These are phyloP conservation scores for Solanum arcanum DNA, from an alignment of 257 asterid species.

Conservation along the genomic window DNA sequence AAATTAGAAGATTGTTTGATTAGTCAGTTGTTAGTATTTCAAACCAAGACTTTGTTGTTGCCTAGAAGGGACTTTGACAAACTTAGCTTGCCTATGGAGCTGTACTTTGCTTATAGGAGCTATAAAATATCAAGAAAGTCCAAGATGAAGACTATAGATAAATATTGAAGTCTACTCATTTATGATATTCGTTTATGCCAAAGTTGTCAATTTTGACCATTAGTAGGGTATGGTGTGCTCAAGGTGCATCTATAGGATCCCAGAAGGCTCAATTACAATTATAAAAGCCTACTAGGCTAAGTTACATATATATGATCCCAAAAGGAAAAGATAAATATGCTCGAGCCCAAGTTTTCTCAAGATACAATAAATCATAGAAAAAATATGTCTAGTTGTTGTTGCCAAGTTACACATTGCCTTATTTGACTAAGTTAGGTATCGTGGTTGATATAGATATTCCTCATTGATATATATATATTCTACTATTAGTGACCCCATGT, in stretches of 20 bases:
- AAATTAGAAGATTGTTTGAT: not conserved
- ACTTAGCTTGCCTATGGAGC: not conserved
- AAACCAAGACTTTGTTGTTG: not conserved
- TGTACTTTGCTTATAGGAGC: not conserved
- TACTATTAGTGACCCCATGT: not conserved
- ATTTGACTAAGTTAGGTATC: not conserved
- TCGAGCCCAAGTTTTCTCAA: not conserved
- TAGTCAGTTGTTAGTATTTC: not conserved
- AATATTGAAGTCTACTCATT: not conserved
- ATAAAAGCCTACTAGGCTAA: not conserved
- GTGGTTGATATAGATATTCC: not conserved
- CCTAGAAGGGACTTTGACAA: not conserved
- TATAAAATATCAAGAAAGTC: not conserved
- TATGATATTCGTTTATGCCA: not conserved
- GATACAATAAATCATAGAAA: not conserved
- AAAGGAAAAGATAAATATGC: not conserved
- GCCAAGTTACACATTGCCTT: not conserved
- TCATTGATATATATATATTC: too few relatives aligned
- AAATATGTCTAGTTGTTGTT: not conserved
- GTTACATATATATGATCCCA: not conserved
- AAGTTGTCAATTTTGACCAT: not conserved
- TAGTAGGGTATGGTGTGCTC: not conserved
- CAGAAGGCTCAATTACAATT: not conserved
- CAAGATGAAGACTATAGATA: not conserved
- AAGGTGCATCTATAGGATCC: not conserved